These are phyloP conservation scores for Candida wancherniae DNA, from an alignment of 805 yeast species.

Conservation along the genomic window DNA sequence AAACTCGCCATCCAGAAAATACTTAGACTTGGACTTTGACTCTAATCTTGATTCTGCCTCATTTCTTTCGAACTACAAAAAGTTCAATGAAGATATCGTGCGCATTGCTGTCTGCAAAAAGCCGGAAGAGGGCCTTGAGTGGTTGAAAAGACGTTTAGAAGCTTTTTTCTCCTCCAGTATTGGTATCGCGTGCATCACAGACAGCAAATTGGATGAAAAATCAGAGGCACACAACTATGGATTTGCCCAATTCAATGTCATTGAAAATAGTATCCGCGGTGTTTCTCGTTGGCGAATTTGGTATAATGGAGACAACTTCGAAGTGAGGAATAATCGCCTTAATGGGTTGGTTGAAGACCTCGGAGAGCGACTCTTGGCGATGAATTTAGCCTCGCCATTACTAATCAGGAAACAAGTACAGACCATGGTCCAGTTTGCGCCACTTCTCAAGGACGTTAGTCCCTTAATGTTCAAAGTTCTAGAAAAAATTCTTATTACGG, in stretches of 20 bases:
- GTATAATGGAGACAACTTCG: slow-evolving; percentile 60
- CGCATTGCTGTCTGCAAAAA: slow-evolving; percentile 81
- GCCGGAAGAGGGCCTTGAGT: slow-evolving; percentile 73
- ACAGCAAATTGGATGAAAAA: slow-evolving; percentile 50
- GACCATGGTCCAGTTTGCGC: slow-evolving; percentile 90
- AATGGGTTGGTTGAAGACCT: slow-evolving; percentile 58
- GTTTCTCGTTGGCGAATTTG: slow-evolving; percentile 93
- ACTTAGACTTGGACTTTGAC: slow-evolving; percentile 82
- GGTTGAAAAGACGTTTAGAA: slow-evolving; percentile 75
- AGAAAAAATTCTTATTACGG: slow-evolving; percentile 78
- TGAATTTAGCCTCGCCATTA: slow-evolving; percentile 76
- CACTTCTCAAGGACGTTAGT: slow-evolving; percentile 73
- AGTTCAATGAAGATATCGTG: slow-evolving; percentile 85
- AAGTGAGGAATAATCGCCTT: slow-evolving; percentile 47
- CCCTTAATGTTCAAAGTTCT: slow-evolving; percentile 74
- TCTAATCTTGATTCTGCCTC: slow-evolving; percentile 72
- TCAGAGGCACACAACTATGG: slow-evolving; percentile 71
- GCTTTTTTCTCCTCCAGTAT: slow-evolving; percentile 63
- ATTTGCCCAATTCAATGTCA: slow-evolving; percentile 74
- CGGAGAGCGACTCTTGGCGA: slow-evolving; percentile 68
- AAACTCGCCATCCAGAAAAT: slow-evolving; percentile 58
- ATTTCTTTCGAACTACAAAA: slow-evolving; percentile 74
- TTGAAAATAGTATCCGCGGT: slow-evolving; percentile 88
- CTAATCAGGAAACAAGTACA: slow-evolving; percentile 82
- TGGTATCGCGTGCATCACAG: slow-evolving; percentile 60